Conservation (phyloP, 2,329 filamentous ascomycete species). For the Trichoderma endophyticum region DNA sequence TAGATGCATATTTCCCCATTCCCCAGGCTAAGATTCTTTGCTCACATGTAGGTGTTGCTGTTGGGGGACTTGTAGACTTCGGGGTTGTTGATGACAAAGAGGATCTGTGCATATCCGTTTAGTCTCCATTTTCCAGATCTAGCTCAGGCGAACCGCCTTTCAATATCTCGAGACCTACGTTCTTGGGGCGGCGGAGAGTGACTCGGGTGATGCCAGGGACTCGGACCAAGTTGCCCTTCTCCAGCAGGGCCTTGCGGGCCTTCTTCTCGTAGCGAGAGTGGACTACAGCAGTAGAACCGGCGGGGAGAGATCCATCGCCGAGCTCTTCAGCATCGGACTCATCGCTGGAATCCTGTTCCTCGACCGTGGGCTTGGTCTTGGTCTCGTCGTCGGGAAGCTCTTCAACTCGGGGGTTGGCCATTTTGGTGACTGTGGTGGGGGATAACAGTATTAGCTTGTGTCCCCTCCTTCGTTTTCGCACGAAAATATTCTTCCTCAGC, state of each 20-base stretch:
- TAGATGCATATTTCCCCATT: background rate
- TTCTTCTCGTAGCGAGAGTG: slow-evolving; percentile 99
- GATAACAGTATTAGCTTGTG: slow-evolving; percentile 28
- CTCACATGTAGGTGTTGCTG: slow-evolving; percentile 99
- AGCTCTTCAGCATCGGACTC: slow-evolving; percentile 80
- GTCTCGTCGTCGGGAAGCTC: slow-evolving; percentile 91
- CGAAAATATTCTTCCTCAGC: slow-evolving; percentile 17
- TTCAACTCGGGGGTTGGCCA: slow-evolving; percentile 98
- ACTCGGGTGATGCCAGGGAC: slow-evolving; percentile 97
- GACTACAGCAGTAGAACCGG: slow-evolving; percentile 83
- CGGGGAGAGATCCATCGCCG: slow-evolving; percentile 72
- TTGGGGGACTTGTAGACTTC: slow-evolving; percentile 99
- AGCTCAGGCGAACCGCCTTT: background rate
- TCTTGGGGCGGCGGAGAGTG: slow-evolving; percentile 96
- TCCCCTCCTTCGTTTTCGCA: slow-evolving; percentile 24
- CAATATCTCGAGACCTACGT: slow-evolving; percentile 65
- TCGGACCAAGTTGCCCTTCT: slow-evolving; percentile 95
- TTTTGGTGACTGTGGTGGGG: slow-evolving; percentile 52
- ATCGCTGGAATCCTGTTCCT: slow-evolving; percentile 71
- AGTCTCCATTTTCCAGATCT: slow-evolving; percentile 25
- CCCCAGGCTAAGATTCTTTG: slow-evolving; percentile 19
- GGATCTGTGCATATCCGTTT: slow-evolving; percentile 60
- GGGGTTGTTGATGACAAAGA: slow-evolving; percentile 99
- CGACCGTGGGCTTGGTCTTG: slow-evolving; percentile 69
- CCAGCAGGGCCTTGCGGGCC: slow-evolving; percentile 98